Base-by-base conservation (phyloP, 2,329 filamentous ascomycete genomes). In the Stagonosporopsis cucurbitacearum region DNA sequence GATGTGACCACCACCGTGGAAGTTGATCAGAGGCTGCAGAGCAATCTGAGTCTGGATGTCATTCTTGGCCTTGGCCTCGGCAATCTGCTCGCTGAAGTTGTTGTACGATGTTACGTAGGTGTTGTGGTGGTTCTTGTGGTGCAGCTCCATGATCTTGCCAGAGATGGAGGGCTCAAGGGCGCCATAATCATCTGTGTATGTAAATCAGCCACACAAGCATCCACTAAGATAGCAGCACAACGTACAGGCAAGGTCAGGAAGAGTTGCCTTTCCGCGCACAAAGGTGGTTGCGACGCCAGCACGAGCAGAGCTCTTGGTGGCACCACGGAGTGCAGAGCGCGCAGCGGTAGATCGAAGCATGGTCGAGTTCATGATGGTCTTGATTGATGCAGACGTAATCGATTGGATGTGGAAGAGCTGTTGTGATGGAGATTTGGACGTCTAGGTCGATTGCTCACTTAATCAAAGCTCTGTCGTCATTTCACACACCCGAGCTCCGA, bases 61-160 rank as follows among this genome's bases (percentile, higher is more conserved):
- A 43, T 81, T 76, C 54, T 81, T 79, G 7, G 76, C 67, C 57
- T 82, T 76, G 25, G 86, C 85, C 20, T 86, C 82, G 55, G 83
- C 81, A 61, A 90, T 79, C 73, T 93, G 87, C 78, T 92, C 87
- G 65, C 86, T 80, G 54, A 91, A 88, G 58, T 88, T 84, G 82
- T 96, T 96, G 82, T 91, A 90, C 76, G 88, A 89, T 78, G 88
- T 95, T 68, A 96, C 91, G 77, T 96, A 96, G 71, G 92, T 93
- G 79, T 94, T 88, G 82, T 96, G 93, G 84, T 96, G 92, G 80
- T 92, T 94, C 80, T 86, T 88, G 86, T 96, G 90, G 84, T 96
- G 93, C 41, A 96, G 86, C 81, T 96, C 91, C 93, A 96, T 96
- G 82, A 96, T 96, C 80, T 95, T 87, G 76, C 90, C 89, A 44